Conservation (phyloP, 495 filamentous ascomycete species). For the Penicillium ucsense region DNA sequence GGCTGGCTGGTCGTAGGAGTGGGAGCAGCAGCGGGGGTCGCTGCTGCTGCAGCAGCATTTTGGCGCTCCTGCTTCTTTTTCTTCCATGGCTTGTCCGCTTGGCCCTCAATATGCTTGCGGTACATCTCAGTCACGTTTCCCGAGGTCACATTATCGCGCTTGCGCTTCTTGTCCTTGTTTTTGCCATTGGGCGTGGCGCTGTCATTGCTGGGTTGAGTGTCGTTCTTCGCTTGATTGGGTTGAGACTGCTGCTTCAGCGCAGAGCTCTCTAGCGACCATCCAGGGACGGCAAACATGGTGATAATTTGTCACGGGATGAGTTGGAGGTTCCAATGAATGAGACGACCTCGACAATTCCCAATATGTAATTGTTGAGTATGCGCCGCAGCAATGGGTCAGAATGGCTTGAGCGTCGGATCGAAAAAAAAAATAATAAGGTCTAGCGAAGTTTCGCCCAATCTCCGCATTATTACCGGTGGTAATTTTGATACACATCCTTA, state of each 20-base stretch:
- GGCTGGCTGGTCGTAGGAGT: conserved; percentile 1
- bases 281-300: conserved; percentile 84
- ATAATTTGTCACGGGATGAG: too few species aligned
- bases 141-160: conserved; percentile 52
- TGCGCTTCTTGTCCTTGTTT: conserved; percentile 41
- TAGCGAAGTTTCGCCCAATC: conserved; percentile 6
- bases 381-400: too few species aligned
- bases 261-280: conserved; percentile 70
- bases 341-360: too few species aligned
- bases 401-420: too few species aligned
- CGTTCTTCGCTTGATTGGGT: conserved; percentile 12
- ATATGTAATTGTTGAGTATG: too few species aligned
- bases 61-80: conserved; percentile 30
- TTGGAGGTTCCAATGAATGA: too few species aligned
- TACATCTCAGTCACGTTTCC: conserved; percentile 69
- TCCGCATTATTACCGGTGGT: conserved; percentile 2
- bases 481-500: neutral
- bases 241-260: conserved; percentile 60
- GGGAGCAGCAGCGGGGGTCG: conserved; percentile 9
- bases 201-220: conserved; percentile 20
- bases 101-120: conserved; percentile 68
- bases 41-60: conserved; percentile 7
- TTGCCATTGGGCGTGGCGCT: conserved; percentile 20
- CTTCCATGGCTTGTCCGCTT: conserved; percentile 33
- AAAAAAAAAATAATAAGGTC: conserved; percentile 11